Conservation (phyloP, 495 filamentous ascomycete genomes). For the Apiosordaria backusii region DNA sequence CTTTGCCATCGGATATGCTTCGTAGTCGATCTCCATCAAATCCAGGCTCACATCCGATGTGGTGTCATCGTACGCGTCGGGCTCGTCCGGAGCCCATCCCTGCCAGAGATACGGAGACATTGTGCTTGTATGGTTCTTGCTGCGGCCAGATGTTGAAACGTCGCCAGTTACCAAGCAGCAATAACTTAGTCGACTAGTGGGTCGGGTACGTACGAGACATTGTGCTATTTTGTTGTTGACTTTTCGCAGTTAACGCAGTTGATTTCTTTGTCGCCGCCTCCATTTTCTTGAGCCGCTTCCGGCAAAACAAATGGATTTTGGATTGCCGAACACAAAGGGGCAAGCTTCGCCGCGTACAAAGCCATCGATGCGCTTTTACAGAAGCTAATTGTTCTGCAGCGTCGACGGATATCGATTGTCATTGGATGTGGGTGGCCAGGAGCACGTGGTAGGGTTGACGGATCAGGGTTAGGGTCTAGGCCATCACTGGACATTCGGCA, state of each 20-base stretch:
- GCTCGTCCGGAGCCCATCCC: background rate
- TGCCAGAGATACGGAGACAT: background rate
- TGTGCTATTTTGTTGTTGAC: background rate
- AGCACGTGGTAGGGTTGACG: background rate
- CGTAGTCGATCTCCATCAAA: background rate
- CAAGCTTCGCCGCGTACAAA: background rate
- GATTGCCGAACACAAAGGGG: background rate
- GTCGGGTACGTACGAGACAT: background rate
- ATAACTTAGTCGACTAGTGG: background rate
- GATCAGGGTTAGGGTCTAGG: background rate
- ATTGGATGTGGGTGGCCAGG: background rate
- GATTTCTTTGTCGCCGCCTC: background rate
- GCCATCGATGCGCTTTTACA: background rate
- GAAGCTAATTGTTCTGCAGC: background rate
- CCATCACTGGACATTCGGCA: background rate
- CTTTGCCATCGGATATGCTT: background rate
- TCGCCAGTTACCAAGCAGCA: background rate
- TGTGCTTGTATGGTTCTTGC: background rate
- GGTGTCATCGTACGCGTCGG: background rate
- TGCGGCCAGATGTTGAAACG: background rate
- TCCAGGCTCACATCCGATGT: background rate
- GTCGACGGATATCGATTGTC: background rate
- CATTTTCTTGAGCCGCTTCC: background rate
- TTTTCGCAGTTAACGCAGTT: background rate
- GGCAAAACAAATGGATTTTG: slow-evolving; percentile 1